Base-by-base conservation (phyloP, 495 filamentous ascomycete genomes). In the Immersiella caudata region DNA sequence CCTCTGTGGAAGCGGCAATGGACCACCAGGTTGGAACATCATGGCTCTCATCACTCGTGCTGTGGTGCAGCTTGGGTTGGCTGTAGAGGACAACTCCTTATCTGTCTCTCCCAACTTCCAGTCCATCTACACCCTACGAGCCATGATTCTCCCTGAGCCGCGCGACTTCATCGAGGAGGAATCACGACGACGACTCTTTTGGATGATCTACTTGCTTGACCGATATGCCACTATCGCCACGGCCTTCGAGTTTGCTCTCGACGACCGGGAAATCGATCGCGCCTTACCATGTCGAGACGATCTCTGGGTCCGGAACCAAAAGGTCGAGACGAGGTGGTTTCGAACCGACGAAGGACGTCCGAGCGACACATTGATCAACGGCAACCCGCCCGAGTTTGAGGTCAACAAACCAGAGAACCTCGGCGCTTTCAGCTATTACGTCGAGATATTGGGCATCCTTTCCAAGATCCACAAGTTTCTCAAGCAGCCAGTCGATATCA, bases 161-260 rank as follows among this genome's bases (percentile, higher is more conserved):
- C 89, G 89, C 40, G 90, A 92, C 55, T 96, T 91, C 80, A 90
- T 94, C 65, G 93, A 97, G 75, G 92, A 96, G 60, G 93, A 97
- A 72, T 89, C 91, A 55, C 82, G 92, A 50, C 82, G 93, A 50
- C 83, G 93, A 7, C 79, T 96, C 0, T 96, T 97, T 80, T 97
- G 93, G 93, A 94, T 93, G 90, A 89, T 96, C 27, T 97, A 95
- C 72, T 75, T 96, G 27, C 83, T 97, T 36, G 93, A 97, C 77
- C 84, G 93, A 50, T 96, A 95, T 70, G 93, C 93, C 0, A 96
- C 92, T 1, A 86, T 96, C 55, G 89, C 92, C 0, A 97, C 93
- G 0, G 91, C 93, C 2, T 95, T 97, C 69, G 92, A 96, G 74
- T 94, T 97, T 76, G 91, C 91, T 2, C 79, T 97, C 58, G 89